A percentile compares a stretch with the other conserved stretches of the same genome.
phyloP scores from a whole-genome alignment of 371 early-diverging fungal genomes.

The Mortierella sp. region DNA sequence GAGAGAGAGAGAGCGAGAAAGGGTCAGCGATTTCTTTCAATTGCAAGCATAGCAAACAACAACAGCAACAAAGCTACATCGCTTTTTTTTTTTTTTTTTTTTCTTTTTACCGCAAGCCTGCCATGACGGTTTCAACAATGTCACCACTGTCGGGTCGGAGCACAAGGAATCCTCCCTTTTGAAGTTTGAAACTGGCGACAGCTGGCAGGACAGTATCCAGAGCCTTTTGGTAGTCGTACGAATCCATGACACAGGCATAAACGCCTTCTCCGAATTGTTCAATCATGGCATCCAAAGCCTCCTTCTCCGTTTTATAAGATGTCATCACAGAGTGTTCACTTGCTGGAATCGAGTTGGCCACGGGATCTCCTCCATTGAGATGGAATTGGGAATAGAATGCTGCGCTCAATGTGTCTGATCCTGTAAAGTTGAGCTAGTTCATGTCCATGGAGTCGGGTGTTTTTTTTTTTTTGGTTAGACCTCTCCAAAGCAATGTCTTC shows the following conservation, averaged over 20 bases:
- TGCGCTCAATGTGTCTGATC: conserved; percentile 82
- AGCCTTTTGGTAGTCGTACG: conserved; percentile 77
- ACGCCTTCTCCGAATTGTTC: conserved; percentile 74
- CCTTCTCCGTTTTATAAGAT: conserved; percentile 70
- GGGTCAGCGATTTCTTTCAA: not conserved
- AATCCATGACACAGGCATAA: conserved; percentile 86
- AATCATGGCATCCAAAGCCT: conserved; percentile 72
- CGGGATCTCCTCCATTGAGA: conserved; percentile 76
- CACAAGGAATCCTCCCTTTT: conserved; percentile 79
- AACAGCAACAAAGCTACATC: no score
- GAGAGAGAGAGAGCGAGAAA: not conserved
- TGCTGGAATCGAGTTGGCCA: conserved; percentile 83
- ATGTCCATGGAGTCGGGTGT: not conserved
- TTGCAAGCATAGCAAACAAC: not conserved
- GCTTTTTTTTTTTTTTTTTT: no score
- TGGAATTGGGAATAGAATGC: conserved; percentile 79
- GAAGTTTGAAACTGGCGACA: conserved; percentile 61
- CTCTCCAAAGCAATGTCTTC: no score
- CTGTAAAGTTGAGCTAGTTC: conserved; percentile 75
- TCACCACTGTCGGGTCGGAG: conserved; percentile 89
- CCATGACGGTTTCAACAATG: conserved; percentile 75
- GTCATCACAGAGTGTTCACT: conserved; percentile 94
- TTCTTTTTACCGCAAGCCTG: conserved; percentile 64
- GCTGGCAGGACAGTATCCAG: conserved; percentile 75
- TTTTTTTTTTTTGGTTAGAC: no score